Evolutionary conservation across 495 filamentous ascomycete species (phyloP).

Genomic region (Penicillium paxilli): DNA sequence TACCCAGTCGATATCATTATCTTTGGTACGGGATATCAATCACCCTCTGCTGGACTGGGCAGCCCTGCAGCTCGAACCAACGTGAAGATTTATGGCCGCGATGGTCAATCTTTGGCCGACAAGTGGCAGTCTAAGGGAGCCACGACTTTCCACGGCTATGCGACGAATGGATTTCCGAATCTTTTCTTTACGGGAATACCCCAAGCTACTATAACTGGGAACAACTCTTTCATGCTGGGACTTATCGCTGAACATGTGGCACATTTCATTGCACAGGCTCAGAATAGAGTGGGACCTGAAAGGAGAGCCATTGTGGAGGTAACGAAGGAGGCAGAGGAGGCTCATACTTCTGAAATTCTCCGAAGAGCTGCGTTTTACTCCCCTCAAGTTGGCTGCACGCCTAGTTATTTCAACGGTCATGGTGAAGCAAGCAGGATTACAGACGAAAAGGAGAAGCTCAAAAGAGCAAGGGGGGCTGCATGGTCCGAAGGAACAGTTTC

Average conservation of each 20-base stretch:
- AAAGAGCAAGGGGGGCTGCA: not conserved
- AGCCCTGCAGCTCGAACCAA: not conserved
- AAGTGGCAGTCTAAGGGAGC: not conserved
- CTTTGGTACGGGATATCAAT: conserved; percentile 21
- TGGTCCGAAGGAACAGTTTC: not conserved
- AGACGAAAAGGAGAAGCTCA: not conserved
- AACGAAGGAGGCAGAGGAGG: not conserved
- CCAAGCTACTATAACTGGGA: not conserved
- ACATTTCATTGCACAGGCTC: not conserved
- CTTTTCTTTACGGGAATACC: not conserved
- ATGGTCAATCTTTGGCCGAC: not conserved
- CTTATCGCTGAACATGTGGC: not conserved
- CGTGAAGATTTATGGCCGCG: not conserved
- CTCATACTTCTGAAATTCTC: not conserved
- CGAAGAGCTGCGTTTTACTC: not conserved
- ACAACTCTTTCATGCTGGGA: not conserved
- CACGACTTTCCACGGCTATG: not conserved
- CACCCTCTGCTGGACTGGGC: not conserved
- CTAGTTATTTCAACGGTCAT: not conserved
- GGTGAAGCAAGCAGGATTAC: not conserved
- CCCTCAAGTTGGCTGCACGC: not conserved
- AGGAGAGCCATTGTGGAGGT: not conserved
- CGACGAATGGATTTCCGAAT: not conserved
- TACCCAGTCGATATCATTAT: conserved; percentile 38
- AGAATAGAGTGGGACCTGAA: not conserved